Percentiles rank a stretch among this genome's conserved stretches.
These are phyloP conservation scores for Citeromyces hawaiiensis DNA, from an alignment of 1,139 yeast species.

Conservation along the genomic window DNA sequence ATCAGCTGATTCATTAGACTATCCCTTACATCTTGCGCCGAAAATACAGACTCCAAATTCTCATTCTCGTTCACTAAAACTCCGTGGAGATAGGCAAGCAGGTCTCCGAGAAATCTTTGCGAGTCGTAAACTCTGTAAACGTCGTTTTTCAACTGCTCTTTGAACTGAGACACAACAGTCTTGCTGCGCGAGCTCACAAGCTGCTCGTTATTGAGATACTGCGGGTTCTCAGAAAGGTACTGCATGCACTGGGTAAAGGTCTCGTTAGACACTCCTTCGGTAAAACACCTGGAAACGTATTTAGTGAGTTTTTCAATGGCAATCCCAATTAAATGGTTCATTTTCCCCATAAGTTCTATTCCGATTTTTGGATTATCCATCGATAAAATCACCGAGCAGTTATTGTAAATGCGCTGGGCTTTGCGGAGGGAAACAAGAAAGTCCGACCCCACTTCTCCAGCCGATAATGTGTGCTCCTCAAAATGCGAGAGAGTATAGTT, in stretches of 20 bases:
- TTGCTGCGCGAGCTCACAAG: constrained; percentile 49
- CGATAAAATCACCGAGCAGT: constrained; percentile 56
- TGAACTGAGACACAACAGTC: constrained; percentile 42
- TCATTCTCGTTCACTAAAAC: constrained; percentile 86
- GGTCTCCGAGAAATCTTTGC: constrained; percentile 70
- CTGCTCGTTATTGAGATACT: constrained; percentile 32
- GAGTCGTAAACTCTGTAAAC: constrained; percentile 71
- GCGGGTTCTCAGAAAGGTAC: constrained; percentile 16
- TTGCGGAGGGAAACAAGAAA: constrained; percentile 50
- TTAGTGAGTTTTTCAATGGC: constrained; percentile 37
- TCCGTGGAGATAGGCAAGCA: constrained; percentile 80
- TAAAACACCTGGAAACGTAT: constrained; percentile 17
- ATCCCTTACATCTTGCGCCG: constrained; percentile 17
- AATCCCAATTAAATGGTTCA: constrained; percentile 33
- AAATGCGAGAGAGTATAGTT: constrained; percentile 60
- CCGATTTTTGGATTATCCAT: constrained; percentile 67
- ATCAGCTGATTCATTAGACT: constrained; percentile 28
- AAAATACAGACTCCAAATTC: constrained; percentile 42
- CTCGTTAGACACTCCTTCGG: constrained; percentile 3
- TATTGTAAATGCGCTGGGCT: constrained; percentile 50
- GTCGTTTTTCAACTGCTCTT: constrained; percentile 23
- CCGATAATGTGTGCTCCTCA: constrained; percentile 46
- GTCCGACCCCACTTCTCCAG: constrained; percentile 33
- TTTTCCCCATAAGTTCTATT: constrained; percentile 48
- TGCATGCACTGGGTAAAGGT: constrained; percentile 15